Conservation (phyloP, 148 eudicot genomes). For the Silene latifolia region DNA sequence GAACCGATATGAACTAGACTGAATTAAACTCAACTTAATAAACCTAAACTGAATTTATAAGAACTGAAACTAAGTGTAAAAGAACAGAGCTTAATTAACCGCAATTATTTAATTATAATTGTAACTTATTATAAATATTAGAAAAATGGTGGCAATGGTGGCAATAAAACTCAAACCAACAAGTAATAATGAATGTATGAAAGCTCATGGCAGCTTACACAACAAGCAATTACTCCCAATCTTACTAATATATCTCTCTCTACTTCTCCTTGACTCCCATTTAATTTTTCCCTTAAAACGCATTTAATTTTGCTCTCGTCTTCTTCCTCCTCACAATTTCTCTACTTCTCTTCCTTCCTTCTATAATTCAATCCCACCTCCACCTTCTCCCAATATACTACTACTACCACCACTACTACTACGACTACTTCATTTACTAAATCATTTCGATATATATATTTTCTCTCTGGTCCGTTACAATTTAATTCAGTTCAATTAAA, state of each 20-base stretch:
- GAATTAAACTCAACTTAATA: too few relatives aligned
- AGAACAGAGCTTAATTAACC: too few relatives aligned
- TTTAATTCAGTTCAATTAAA: constrained; percentile 27
- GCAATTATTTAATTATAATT: too few relatives aligned
- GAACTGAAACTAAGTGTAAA: too few relatives aligned
- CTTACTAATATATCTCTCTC: constrained; percentile 17
- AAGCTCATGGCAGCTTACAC: constrained; percentile 23
- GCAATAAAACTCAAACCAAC: constrained; percentile 7
- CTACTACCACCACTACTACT: too few relatives aligned
- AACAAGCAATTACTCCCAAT: constrained; percentile 25
- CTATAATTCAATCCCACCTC: neutral
- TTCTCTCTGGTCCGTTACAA: neutral
- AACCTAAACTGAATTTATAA: too few relatives aligned
- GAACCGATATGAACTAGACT: too few relatives aligned
- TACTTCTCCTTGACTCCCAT: constrained; percentile 2
- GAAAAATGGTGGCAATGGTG: constrained; percentile 4
- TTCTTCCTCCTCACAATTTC: constrained; percentile 16
- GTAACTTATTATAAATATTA: too few relatives aligned
- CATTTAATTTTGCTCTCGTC: constrained; percentile 31
- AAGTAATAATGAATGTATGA: constrained; percentile 29
- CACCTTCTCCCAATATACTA: neutral
- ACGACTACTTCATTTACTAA: neutral
- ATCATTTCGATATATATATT: neutral
- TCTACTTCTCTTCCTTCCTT: neutral
- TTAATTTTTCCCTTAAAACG: constrained; percentile 16